Percentiles rank a stretch among this genome's conserved stretches.
phyloP scores from a whole-genome alignment of 495 filamentous ascomycete species.

The Filosporella fistucella region DNA sequence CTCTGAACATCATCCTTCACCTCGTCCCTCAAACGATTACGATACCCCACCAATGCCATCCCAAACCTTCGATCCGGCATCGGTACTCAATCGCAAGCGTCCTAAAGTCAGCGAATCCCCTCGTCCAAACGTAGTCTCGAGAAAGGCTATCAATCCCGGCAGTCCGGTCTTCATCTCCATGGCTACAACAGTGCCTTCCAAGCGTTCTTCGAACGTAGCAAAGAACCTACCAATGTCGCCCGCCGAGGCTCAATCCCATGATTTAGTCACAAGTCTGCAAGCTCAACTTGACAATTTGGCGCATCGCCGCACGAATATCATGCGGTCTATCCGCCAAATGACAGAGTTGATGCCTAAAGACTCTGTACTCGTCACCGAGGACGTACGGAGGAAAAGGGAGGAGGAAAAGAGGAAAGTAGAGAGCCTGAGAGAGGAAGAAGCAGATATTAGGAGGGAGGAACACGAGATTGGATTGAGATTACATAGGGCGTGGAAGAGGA shows the following conservation, averaged over 20 bases:
- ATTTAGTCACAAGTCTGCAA: slow-evolving; percentile 64
- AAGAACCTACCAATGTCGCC: slow-evolving; percentile 57
- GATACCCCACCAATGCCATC: slow-evolving; percentile 20
- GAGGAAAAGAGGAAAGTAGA: slow-evolving; percentile 70
- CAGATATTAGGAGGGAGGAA: slow-evolving; percentile 73
- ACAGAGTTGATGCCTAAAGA: slow-evolving; percentile 57
- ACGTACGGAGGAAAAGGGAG: slow-evolving; percentile 47
- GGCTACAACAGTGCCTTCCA: background rate
- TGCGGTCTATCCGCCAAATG: slow-evolving; percentile 67
- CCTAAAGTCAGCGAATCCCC: slow-evolving; percentile 12
- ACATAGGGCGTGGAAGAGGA: slow-evolving; percentile 72
- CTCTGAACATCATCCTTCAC: slow-evolving; percentile 44
- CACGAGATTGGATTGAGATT: slow-evolving; percentile 84
- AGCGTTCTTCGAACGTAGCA: slow-evolving; percentile 21
- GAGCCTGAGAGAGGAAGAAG: slow-evolving; percentile 65
- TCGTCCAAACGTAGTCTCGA: slow-evolving; percentile 1
- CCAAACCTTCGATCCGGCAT: background rate
- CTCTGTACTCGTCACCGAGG: slow-evolving; percentile 37
- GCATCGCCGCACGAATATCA: slow-evolving; percentile 64
- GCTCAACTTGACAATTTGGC: slow-evolving; percentile 60
- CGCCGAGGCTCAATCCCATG: slow-evolving; percentile 48
- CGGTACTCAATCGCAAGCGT: slow-evolving; percentile 17
- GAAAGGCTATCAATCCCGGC: slow-evolving; percentile 19
- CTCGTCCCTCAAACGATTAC: slow-evolving; percentile 44
- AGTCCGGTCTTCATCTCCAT: slow-evolving; percentile 24